Percentiles rank a stretch among this genome's conserved stretches.
phyloP scores from a whole-genome alignment of 495 filamentous ascomycete genomes.

The Collariella sp. region DNA sequence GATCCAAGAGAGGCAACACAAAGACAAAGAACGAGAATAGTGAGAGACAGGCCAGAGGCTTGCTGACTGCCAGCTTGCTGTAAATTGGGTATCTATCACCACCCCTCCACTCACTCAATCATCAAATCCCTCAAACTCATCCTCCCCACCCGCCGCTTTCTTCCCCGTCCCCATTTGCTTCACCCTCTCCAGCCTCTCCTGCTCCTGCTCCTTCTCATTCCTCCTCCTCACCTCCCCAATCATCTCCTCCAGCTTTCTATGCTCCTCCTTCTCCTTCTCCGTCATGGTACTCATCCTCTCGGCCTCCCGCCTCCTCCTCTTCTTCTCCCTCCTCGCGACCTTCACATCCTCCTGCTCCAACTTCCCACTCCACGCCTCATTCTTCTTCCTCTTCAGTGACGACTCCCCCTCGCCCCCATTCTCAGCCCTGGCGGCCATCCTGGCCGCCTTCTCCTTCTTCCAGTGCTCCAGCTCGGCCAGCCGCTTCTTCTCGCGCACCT shows the following conservation, averaged over 20 bases:
- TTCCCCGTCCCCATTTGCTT: conserved; percentile 32
- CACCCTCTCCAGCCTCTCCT: conserved; percentile 23
- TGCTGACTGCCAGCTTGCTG: background rate
- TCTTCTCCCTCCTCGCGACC: conserved; percentile 62
- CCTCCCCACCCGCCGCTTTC: conserved; percentile 29
- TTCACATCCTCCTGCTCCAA: conserved; percentile 58
- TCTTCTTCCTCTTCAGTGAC: conserved; percentile 42
- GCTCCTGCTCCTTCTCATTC: conserved; percentile 38
- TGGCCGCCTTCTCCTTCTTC: conserved; percentile 23
- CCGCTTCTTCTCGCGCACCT: conserved; percentile 62
- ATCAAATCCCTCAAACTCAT: conserved; percentile 41
- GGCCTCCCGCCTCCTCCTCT: conserved; percentile 60
- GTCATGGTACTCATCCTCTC: conserved; percentile 61
- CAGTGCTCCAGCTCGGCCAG: conserved; percentile 36
- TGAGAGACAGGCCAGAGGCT: no score
- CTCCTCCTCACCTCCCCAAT: conserved; percentile 59
- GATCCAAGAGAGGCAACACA: no score
- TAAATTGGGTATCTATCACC: conserved; percentile 6
- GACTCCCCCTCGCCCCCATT: conserved; percentile 35
- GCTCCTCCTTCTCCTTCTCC: conserved; percentile 60
- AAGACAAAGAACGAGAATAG: no score
- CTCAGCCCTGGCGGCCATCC: conserved; percentile 38
- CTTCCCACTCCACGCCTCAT: conserved; percentile 78
- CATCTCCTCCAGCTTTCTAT: conserved; percentile 60
- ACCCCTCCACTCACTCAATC: conserved; percentile 7